A percentile compares a stretch with the other conserved stretches of the same genome.
These are phyloP conservation scores for Zychaea mexicana DNA, from an alignment of 371 early-diverging fungal genomes.

Conservation along the genomic window DNA sequence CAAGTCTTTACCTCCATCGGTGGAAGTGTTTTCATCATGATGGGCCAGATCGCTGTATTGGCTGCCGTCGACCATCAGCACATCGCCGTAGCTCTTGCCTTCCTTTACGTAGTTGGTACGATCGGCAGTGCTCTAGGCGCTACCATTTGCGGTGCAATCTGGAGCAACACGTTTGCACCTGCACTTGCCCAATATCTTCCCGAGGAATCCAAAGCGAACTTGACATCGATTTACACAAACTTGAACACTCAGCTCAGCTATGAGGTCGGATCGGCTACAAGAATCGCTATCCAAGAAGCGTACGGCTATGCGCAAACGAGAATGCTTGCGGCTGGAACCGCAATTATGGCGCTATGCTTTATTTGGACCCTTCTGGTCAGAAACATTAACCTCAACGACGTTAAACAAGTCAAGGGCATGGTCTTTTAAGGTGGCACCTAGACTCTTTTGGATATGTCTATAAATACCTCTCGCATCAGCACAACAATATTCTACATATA, in stretches of 20 bases:
- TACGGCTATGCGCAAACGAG: slow-evolving; percentile 24
- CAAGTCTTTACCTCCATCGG: slow-evolving; percentile 23
- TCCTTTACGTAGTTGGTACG: slow-evolving; percentile 20
- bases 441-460: no score
- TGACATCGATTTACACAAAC: slow-evolving; percentile 14
- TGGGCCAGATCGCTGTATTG: slow-evolving; percentile 19
- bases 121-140: slow-evolving; percentile 18
- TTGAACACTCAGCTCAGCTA: slow-evolving; percentile 21
- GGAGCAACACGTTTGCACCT: slow-evolving; percentile 18
- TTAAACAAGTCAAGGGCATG: slow-evolving; percentile 13
- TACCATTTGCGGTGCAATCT: slow-evolving; percentile 21
- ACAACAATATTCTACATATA: no score
- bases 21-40: slow-evolving; percentile 21
- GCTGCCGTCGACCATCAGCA: slow-evolving; percentile 24
- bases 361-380: slow-evolving; percentile 17
- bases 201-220: slow-evolving; percentile 4
- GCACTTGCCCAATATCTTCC: slow-evolving; percentile 17
- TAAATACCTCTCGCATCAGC: no score
- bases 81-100: slow-evolving; percentile 16
- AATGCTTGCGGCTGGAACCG: slow-evolving; percentile 21
- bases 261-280: slow-evolving; percentile 13
- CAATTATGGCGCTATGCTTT: slow-evolving; percentile 12
- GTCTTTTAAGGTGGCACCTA: slow-evolving; percentile 5
- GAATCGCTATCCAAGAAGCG: slow-evolving; percentile 21
- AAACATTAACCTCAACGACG: slow-evolving; percentile 18